Conservation (phyloP, 208 protist genomes). For the Porcisia deanei region DNA sequence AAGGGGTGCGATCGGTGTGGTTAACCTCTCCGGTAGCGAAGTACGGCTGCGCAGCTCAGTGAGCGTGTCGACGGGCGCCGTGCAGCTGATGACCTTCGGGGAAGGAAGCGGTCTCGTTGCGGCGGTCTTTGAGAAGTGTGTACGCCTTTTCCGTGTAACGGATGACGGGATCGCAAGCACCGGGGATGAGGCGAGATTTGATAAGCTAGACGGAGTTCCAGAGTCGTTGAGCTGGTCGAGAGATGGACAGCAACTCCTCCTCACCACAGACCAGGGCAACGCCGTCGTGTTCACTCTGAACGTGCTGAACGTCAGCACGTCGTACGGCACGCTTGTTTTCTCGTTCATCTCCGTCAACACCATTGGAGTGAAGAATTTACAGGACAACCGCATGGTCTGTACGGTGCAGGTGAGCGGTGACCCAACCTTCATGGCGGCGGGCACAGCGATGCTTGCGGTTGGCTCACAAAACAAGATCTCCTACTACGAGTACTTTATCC, state of each 20-base stretch:
- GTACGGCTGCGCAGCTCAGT: constrained; percentile 40
- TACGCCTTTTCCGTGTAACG: constrained; percentile 58
- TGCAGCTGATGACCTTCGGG: constrained; percentile 48
- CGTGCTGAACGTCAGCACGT: constrained; percentile 77
- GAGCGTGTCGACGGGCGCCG: constrained; percentile 32
- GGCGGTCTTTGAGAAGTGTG: constrained; percentile 44
- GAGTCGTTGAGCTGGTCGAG: constrained; percentile 63
- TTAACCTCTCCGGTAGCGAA: constrained; percentile 39
- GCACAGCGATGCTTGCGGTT: constrained; percentile 83
- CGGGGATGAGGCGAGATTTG: constrained; percentile 26
- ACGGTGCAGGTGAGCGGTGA: constrained; percentile 84
- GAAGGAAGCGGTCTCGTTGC: constrained; percentile 50
- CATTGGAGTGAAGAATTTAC: constrained; percentile 83
- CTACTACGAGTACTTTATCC: constrained; percentile 86
- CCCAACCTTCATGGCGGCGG: constrained; percentile 83
- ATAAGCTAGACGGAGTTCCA: constrained; percentile 11
- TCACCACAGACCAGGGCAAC: constrained; percentile 76
- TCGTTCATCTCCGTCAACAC: constrained; percentile 87
- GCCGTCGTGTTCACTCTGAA: constrained; percentile 79
- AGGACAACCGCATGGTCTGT: constrained; percentile 65
- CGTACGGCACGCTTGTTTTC: constrained; percentile 73
- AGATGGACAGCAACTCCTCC: constrained; percentile 90
- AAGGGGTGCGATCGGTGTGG: constrained; percentile 57
- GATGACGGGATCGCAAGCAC: constrained; percentile 45
- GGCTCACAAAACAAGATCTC: constrained; percentile 77